Percentiles rank a stretch among this genome's conserved stretches.
Conservation (phyloP, 1,284 basidiomycete species). For the Boletellus sp. region DNA sequence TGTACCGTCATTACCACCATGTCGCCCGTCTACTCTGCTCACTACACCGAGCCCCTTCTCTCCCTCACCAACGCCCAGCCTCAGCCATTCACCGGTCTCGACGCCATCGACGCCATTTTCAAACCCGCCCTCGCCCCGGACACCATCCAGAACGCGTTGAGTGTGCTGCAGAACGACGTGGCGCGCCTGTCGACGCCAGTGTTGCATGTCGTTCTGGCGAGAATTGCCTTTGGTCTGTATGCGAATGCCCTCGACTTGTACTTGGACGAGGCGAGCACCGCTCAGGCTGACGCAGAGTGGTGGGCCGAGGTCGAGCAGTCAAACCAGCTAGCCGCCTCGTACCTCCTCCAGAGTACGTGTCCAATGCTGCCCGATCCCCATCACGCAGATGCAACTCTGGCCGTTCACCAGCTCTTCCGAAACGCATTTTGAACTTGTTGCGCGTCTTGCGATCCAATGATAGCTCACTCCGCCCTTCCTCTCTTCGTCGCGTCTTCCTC, state of each 20-base stretch:
- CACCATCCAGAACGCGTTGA: constrained; percentile 15
- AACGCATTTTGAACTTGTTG: constrained; percentile 49
- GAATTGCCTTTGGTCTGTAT: constrained; percentile 56
- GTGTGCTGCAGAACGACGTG: constrained; percentile 12
- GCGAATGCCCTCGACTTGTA: constrained; percentile 54
- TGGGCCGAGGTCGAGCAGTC: constrained; percentile 68
- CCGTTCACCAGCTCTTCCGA: constrained; percentile 49
- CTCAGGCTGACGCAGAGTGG: constrained; percentile 72
- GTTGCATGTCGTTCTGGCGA: constrained; percentile 36
- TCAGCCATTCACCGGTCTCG: constrained; percentile 6
- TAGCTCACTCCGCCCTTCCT: constrained; percentile 48
- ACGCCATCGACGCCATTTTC: constrained; percentile 19
- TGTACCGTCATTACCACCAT: constrained; percentile 14
- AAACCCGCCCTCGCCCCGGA: constrained; percentile 18
- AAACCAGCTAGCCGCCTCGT: constrained; percentile 44
- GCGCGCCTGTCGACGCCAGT: constrained; percentile 3
- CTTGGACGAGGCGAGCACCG: constrained; percentile 56
- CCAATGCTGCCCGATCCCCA: background rate
- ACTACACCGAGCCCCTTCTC: constrained; percentile 29
- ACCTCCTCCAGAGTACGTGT: constrained; percentile 61
- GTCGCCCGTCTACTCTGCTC: constrained; percentile 23
- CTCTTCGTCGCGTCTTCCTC: constrained; percentile 49
- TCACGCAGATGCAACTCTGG: constrained; percentile 3
- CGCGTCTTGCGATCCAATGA: constrained; percentile 43
- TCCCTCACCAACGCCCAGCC: constrained; percentile 12